These are phyloP conservation scores for Penicillium sp. DNA, from an alignment of 2,329 filamentous ascomycete species.

Conservation along the genomic window DNA sequence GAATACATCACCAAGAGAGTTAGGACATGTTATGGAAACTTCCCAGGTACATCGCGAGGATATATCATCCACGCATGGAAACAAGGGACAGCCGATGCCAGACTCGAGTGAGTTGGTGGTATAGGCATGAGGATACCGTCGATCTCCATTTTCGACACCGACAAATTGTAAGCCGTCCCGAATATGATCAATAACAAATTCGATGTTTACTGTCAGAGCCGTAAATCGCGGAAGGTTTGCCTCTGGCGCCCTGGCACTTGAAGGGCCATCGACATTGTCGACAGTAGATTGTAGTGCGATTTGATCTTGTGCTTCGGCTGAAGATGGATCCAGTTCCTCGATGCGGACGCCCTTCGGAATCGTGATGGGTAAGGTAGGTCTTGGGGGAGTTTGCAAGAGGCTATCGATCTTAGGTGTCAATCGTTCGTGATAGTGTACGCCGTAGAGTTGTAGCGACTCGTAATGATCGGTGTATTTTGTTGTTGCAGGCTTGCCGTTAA, in stretches of 20 bases:
- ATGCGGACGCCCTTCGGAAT: constrained; percentile 63
- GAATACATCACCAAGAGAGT: constrained; percentile 77
- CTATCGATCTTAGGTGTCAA: constrained; percentile 67
- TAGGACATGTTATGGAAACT: constrained; percentile 79
- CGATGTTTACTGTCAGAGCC: constrained; percentile 66
- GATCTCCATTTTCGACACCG: constrained; percentile 75
- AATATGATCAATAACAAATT: constrained; percentile 73
- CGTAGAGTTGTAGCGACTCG: constrained; percentile 53
- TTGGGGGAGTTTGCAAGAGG: constrained; percentile 52
- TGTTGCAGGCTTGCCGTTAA: constrained; percentile 44
- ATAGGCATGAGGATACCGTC: constrained; percentile 86
- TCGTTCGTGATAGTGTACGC: constrained; percentile 73
- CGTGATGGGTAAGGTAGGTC: constrained; percentile 59
- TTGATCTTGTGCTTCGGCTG: constrained; percentile 50
- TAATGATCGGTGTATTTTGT: constrained; percentile 46
- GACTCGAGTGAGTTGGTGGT: constrained; percentile 77
- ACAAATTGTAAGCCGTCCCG: constrained; percentile 91
- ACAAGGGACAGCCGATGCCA: constrained; percentile 79
- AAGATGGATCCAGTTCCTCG: constrained; percentile 58
- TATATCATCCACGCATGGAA: constrained; percentile 88
- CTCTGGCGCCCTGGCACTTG: constrained; percentile 38
- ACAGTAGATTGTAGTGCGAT: constrained; percentile 42
- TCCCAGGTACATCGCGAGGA: constrained; percentile 82
- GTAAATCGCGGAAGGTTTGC: constrained; percentile 52
- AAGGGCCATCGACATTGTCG: constrained; percentile 41